Percentiles rank a stretch among this genome's conserved stretches.
Evolutionary conservation across 441 rosid genomes (phyloP).

Genomic region (Isatis lusitanica): DNA sequence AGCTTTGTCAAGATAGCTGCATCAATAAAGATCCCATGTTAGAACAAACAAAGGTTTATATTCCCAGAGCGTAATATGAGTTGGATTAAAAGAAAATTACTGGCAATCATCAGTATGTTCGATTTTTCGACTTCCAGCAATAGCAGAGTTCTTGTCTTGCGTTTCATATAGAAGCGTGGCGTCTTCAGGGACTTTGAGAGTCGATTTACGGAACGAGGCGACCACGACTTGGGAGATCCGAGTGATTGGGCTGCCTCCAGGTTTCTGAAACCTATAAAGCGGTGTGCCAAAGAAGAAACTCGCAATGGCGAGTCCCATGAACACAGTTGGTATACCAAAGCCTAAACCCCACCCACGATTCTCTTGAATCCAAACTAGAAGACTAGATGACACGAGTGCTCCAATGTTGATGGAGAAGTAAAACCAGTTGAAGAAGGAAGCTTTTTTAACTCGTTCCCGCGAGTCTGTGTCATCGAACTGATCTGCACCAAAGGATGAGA

Average conservation of each 20-base stretch:
- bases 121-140: conserved; percentile 77
- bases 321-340: conserved; percentile 81
- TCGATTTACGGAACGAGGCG: conserved; percentile 67
- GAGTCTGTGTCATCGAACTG: conserved; percentile 87
- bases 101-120: conserved; percentile 64
- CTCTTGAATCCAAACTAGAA: conserved; percentile 83
- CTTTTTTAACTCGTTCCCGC: conserved; percentile 67
- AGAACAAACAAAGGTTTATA: not conserved
- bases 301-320: conserved; percentile 76
- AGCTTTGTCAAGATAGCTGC: conserved; percentile 89
- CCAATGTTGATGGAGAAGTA: conserved; percentile 85
- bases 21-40: not conserved
- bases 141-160: conserved; percentile 57
- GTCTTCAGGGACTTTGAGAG: conserved; percentile 55
- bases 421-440: conserved; percentile 87
- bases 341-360: conserved; percentile 91
- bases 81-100: conserved; percentile 31
- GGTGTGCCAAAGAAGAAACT: conserved; percentile 85
- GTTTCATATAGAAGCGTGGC: conserved; percentile 63
- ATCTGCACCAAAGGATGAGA: conserved; percentile 83
- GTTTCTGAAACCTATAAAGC: conserved; percentile 78
- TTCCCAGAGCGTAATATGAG: not conserved
- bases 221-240: conserved; percentile 77
- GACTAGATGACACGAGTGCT: conserved; percentile 69
- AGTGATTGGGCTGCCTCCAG: conserved; percentile 82